These are phyloP conservation scores for Rhododendron henanense DNA, from an alignment of 148 eudicot species.

Conservation along the genomic window DNA sequence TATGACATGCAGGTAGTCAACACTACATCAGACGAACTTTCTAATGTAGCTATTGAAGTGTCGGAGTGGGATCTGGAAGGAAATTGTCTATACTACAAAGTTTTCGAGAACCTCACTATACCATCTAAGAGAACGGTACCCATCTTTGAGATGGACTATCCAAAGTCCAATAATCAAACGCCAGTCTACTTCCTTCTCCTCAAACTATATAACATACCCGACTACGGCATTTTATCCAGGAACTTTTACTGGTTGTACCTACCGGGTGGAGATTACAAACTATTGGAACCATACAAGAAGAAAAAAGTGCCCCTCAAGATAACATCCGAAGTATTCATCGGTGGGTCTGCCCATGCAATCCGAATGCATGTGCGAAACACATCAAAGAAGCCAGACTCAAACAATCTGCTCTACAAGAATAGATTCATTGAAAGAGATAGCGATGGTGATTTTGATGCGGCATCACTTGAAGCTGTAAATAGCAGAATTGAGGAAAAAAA, in stretches of 20 bases:
- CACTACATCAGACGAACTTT: slow-evolving; percentile 68
- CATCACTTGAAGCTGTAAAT: slow-evolving; percentile 11
- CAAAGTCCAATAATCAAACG: slow-evolving; percentile 62
- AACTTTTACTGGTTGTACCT: slow-evolving; percentile 91
- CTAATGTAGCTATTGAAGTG: slow-evolving; percentile 73
- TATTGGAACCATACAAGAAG: slow-evolving; percentile 63
- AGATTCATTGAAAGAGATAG: slow-evolving; percentile 21
- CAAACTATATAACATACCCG: slow-evolving; percentile 68
- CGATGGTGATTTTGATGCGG: slow-evolving; percentile 22
- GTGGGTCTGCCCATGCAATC: slow-evolving; percentile 58
- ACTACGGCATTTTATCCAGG: slow-evolving; percentile 65
- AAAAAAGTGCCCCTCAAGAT: slow-evolving; percentile 72
- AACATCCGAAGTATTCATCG: slow-evolving; percentile 43
- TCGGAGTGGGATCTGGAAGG: slow-evolving; percentile 91
- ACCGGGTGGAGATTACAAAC: slow-evolving; percentile 76
- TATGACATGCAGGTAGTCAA: slow-evolving; percentile 64
- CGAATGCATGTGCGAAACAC: slow-evolving; percentile 59
- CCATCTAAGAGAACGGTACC: slow-evolving; percentile 72
- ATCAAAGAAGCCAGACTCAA: slow-evolving; percentile 57
- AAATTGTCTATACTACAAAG: slow-evolving; percentile 58
- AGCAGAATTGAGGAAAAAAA: slow-evolving; percentile 22
- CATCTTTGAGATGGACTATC: slow-evolving; percentile 73
- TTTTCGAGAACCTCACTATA: slow-evolving; percentile 52
- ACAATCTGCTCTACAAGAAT: slow-evolving; percentile 38
- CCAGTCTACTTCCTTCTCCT: slow-evolving; percentile 92